phyloP scores from a whole-genome alignment of 2,329 filamentous ascomycete species.

The Xenoacremonium recifei region DNA sequence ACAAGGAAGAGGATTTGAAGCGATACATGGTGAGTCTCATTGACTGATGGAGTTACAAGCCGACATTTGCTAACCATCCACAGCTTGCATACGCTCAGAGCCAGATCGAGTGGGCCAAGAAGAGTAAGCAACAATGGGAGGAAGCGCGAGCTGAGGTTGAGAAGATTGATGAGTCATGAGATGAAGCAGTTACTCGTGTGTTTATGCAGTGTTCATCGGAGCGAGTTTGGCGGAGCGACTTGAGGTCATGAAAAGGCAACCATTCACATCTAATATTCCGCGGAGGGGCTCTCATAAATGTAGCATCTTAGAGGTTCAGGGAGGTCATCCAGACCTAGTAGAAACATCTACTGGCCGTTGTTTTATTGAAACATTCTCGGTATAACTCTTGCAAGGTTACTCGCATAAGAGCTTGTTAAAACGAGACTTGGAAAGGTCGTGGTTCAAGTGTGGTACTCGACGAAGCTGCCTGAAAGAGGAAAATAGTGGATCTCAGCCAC shows the following conservation, averaged over 20 bases:
- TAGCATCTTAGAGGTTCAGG: slow-evolving; percentile 4
- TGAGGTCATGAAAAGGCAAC: slow-evolving; percentile 9
- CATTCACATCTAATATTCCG: slow-evolving; percentile 17
- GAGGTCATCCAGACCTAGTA: neutral
- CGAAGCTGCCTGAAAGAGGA: too few relatives aligned
- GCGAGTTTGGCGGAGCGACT: slow-evolving; percentile 8
- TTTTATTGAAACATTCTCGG: too few relatives aligned
- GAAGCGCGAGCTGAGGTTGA: slow-evolving; percentile 84
- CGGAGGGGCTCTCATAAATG: slow-evolving; percentile 4
- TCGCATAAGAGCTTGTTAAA: too few relatives aligned
- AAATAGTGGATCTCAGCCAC: too few relatives aligned
- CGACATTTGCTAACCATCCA: slow-evolving; percentile 18
- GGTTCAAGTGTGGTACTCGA: too few relatives aligned
- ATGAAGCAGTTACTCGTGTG: neutral
- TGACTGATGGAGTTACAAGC: neutral
- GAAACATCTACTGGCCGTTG: too few relatives aligned
- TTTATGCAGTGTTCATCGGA: slow-evolving; percentile 3
- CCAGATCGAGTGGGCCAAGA: slow-evolving; percentile 92
- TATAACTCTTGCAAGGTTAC: too few relatives aligned
- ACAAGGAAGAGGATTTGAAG: slow-evolving; percentile 92
- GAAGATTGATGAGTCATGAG: slow-evolving; percentile 71
- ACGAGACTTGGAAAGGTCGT: too few relatives aligned
- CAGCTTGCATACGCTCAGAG: slow-evolving; percentile 90
- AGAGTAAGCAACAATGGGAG: slow-evolving; percentile 87
- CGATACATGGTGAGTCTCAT: slow-evolving; percentile 82